phyloP scores from a whole-genome alignment of 495 filamentous ascomycete genomes.

The Viridothelium virens region DNA sequence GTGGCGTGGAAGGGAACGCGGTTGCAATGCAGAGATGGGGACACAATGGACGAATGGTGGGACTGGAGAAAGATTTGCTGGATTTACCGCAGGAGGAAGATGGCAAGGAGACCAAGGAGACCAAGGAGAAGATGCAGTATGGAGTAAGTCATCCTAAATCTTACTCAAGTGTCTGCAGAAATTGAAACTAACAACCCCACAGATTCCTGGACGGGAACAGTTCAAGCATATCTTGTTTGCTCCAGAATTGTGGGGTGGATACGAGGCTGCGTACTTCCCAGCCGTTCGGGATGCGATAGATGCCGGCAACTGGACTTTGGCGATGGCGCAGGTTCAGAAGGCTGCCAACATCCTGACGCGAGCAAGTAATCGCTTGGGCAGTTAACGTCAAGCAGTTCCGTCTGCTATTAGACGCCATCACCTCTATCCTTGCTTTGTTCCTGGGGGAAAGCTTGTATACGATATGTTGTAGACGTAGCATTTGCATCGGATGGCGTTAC shows the following conservation, averaged over 20 bases:
- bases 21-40: constrained; percentile 57
- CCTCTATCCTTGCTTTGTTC: no score
- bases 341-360: constrained; percentile 43
- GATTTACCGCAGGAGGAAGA: constrained; percentile 52
- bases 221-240: constrained; percentile 91
- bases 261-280: constrained; percentile 73
- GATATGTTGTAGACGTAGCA: neutral
- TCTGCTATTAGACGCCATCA: no score
- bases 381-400: neutral
- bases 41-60: constrained; percentile 51
- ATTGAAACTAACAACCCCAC: neutral
- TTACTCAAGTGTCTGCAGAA: neutral
- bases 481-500: neutral
- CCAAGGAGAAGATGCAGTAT: constrained; percentile 17
- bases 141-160: constrained; percentile 51
- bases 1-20: constrained; percentile 61
- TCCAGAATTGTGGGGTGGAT: constrained; percentile 69
- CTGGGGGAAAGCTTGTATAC: neutral
- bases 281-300: constrained; percentile 74
- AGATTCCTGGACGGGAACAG: constrained; percentile 84
- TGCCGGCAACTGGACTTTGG: constrained; percentile 58
- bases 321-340: constrained; percentile 63
- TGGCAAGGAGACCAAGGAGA: constrained; percentile 31
- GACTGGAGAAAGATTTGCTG: constrained; percentile 75
- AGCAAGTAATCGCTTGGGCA: constrained; percentile 6